Percentiles rank a stretch among this genome's conserved stretches.
Evolutionary conservation across 805 yeast genomes (phyloP).

Genomic region (Wickerhamiella occidentalis): DNA sequence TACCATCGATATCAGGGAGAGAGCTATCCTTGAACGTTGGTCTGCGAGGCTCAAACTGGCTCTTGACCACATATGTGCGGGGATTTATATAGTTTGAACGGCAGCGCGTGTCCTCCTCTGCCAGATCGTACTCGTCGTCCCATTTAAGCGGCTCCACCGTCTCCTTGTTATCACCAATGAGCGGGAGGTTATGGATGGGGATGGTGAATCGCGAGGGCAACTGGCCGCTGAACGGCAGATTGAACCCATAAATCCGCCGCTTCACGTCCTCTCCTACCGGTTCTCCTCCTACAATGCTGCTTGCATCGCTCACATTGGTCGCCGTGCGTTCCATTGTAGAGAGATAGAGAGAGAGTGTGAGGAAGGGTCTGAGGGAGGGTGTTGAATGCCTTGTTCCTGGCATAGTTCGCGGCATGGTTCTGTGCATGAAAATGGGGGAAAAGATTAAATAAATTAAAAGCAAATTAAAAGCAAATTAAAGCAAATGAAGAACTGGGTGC

Average conservation of each 20-base stretch:
- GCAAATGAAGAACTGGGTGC: too few relatives aligned
- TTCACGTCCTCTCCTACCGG: slow-evolving; percentile 12
- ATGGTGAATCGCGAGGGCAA: slow-evolving; percentile 18
- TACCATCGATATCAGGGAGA: slow-evolving; percentile 44
- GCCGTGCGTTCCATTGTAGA: slow-evolving; percentile 6
- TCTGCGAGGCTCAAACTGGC: slow-evolving; percentile 38
- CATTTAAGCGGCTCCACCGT: slow-evolving; percentile 17
- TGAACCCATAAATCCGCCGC: slow-evolving; percentile 27
- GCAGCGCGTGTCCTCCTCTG: slow-evolving; percentile 38
- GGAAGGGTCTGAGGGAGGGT: not conserved
- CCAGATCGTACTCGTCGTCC: slow-evolving; percentile 25
- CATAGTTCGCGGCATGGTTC: not conserved
- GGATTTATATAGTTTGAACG: slow-evolving; percentile 42
- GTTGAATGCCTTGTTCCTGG: not conserved
- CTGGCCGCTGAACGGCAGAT: slow-evolving; percentile 47
- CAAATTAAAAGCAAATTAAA: not conserved
- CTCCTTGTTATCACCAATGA: slow-evolving; percentile 15
- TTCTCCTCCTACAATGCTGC: slow-evolving; percentile 14
- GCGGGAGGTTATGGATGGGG: slow-evolving; percentile 1
- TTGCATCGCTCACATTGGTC: slow-evolving; percentile 4
- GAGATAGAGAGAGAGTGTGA: not conserved
- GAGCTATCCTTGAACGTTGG: slow-evolving; percentile 10
- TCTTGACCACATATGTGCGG: slow-evolving; percentile 55
- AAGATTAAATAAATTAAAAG: not conserved
- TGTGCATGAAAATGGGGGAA: not conserved